These are phyloP conservation scores for Dictyostelium brefeldianum DNA, from an alignment of 78 protist genomes.

Conservation along the genomic window DNA sequence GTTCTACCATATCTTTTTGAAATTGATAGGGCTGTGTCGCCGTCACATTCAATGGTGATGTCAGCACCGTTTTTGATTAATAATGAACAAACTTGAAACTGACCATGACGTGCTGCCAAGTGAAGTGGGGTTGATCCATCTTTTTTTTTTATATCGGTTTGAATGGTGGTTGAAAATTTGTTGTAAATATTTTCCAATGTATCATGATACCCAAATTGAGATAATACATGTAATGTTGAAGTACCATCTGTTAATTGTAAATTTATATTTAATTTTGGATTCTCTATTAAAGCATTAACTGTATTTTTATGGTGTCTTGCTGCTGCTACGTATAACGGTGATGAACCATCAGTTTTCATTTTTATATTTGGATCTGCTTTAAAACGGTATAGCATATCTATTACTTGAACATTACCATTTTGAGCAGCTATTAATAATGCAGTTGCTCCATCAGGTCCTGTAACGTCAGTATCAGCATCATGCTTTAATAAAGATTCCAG, in stretches of 20 bases:
- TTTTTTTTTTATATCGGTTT: not conserved
- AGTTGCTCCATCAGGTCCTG: slow-evolving; percentile 65
- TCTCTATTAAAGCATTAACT: not conserved
- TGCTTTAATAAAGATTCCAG: slow-evolving; percentile 21
- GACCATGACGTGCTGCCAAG: slow-evolving; percentile 78
- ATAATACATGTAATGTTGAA: slow-evolving; percentile 21
- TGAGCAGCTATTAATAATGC: slow-evolving; percentile 65
- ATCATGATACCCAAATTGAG: slow-evolving; percentile 33
- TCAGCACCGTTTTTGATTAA: slow-evolving; percentile 48
- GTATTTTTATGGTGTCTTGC: slow-evolving; percentile 35
- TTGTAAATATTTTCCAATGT: not conserved
- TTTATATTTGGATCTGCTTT: slow-evolving; percentile 61
- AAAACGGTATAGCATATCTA: slow-evolving; percentile 2
- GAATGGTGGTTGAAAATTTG: not conserved
- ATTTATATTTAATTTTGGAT: slow-evolving; percentile 1
- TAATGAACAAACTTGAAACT: slow-evolving; percentile 30
- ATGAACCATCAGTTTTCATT: slow-evolving; percentile 71
- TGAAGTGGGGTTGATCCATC: slow-evolving; percentile 38
- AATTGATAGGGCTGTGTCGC: slow-evolving; percentile 50
- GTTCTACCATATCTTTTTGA: slow-evolving; percentile 76
- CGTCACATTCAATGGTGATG: slow-evolving; percentile 1
- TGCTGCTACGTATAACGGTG: slow-evolving; percentile 38
- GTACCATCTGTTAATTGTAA: slow-evolving; percentile 34
- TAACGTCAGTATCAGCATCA: slow-evolving; percentile 21
- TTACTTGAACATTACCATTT: slow-evolving; percentile 36